These are phyloP conservation scores for Skeletonema tropicum DNA, from an alignment of 108 stramenopile genomes.

Conservation along the genomic window DNA sequence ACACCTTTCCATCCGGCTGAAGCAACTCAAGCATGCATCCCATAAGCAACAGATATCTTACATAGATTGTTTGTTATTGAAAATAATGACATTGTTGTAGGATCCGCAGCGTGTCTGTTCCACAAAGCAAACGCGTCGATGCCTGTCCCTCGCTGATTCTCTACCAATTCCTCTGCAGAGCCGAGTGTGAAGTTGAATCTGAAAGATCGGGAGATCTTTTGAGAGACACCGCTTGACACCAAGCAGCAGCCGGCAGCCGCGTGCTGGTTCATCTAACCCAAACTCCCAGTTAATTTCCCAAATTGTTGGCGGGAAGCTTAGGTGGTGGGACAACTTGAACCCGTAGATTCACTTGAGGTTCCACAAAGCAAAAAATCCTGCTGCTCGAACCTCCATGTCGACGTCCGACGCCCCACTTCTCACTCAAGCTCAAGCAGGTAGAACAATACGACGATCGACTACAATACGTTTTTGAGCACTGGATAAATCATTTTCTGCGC, in stretches of 20 bases:
- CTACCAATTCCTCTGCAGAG: not conserved
- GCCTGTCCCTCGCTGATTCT: not conserved
- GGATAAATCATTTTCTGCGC: not conserved
- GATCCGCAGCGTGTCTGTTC: no score
- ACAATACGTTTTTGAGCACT: not conserved
- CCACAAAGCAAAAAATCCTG: constrained; percentile 1
- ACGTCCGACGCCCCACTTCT: not conserved
- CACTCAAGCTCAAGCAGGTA: not conserved
- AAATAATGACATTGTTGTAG: not conserved
- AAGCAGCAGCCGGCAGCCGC: not conserved
- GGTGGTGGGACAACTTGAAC: not conserved
- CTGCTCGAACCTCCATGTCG: not conserved
- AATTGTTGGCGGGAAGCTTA: not conserved
- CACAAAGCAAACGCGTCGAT: not conserved
- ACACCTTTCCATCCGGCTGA: not conserved
- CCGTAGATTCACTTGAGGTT: constrained; percentile 1
- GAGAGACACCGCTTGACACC: not conserved
- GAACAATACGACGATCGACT: not conserved
- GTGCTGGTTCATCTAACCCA: not conserved
- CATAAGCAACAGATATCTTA: not conserved
- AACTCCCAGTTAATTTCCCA: not conserved
- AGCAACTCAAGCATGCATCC: not conserved
- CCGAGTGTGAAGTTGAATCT: not conserved
- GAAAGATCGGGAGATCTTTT: not conserved
- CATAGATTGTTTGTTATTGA: not conserved